phyloP scores from a whole-genome alignment of 768 basidiomycete genomes.

The Trametes maxima region DNA sequence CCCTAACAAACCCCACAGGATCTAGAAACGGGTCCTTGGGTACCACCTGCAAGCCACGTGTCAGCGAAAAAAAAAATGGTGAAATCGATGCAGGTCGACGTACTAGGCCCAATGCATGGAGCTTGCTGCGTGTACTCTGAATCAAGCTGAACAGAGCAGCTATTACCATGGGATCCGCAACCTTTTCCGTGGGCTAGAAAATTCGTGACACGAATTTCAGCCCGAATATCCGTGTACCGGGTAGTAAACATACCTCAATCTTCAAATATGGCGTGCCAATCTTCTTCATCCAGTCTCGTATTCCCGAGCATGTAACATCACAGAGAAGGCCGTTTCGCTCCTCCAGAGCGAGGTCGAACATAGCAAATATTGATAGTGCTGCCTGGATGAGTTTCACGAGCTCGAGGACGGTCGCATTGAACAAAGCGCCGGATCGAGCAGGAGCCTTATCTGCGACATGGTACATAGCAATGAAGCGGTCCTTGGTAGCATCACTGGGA shows the following conservation, averaged over 20 bases:
- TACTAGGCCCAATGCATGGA: conserved; percentile 54
- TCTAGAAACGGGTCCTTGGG: conserved; percentile 83
- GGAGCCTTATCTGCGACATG: conserved; percentile 50
- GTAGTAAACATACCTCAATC: conserved; percentile 51
- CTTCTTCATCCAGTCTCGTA: conserved; percentile 66
- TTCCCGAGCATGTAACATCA: conserved; percentile 72
- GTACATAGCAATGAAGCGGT: conserved; percentile 76
- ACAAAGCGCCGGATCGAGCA: conserved; percentile 39
- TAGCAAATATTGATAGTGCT: conserved; percentile 69
- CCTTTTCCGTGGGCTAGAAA: conserved; percentile 64
- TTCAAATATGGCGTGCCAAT: conserved; percentile 64
- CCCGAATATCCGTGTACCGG: neutral
- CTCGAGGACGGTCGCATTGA: conserved; percentile 70
- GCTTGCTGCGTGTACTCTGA: conserved; percentile 67
- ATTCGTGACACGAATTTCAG: neutral
- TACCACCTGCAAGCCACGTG: conserved; percentile 34
- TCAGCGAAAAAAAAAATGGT: neutral
- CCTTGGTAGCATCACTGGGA: conserved; percentile 73
- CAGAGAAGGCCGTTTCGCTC: conserved; percentile 70
- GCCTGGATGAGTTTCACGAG: conserved; percentile 77
- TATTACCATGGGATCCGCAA: conserved; percentile 73
- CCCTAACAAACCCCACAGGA: conserved; percentile 56
- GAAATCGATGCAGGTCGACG: neutral
- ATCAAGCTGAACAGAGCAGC: conserved; percentile 72
- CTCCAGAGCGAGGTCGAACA: conserved; percentile 47